Conservation (phyloP, 129 eudicot genomes). For the Apium graveolens region DNA sequence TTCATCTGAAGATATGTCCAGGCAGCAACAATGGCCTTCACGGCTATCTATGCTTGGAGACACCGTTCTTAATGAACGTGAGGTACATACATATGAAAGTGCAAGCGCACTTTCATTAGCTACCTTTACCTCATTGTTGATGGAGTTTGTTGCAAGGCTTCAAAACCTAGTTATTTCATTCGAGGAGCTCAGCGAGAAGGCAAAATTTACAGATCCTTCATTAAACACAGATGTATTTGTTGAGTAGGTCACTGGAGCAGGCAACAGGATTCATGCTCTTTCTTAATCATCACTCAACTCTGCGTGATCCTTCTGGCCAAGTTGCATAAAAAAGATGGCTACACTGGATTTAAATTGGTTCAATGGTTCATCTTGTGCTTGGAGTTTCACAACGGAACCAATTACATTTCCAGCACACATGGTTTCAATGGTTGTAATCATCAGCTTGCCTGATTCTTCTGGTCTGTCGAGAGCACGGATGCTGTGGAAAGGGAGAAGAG, state of each 20-base stretch:
- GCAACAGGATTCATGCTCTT: neutral
- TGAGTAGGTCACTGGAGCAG: neutral
- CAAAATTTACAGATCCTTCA: constrained; percentile 34
- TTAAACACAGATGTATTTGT: neutral
- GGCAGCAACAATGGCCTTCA: constrained; percentile 83
- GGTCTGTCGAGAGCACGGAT: neutral
- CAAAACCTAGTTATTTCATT: constrained; percentile 51
- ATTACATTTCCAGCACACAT: neutral
- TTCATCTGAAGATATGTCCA: constrained; percentile 45
- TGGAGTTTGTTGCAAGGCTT: constrained; percentile 86
- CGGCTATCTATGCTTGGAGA: constrained; percentile 64
- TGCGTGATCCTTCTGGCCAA: neutral
- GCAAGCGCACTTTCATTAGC: constrained; percentile 63
- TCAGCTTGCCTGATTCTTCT: neutral
- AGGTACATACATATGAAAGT: constrained; percentile 60
- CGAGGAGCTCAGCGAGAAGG: constrained; percentile 61
- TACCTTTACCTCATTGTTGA: constrained; percentile 57
- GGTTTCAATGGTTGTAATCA: neutral
- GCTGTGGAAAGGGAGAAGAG: neutral
- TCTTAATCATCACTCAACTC: neutral
- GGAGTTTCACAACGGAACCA: neutral
- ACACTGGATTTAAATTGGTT: neutral
- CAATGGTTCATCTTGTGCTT: neutral
- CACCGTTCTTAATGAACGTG: constrained; percentile 51
- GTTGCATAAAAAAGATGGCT: neutral